phyloP scores from a whole-genome alignment of 805 yeast species.

The Ogataea haglerorum region DNA sequence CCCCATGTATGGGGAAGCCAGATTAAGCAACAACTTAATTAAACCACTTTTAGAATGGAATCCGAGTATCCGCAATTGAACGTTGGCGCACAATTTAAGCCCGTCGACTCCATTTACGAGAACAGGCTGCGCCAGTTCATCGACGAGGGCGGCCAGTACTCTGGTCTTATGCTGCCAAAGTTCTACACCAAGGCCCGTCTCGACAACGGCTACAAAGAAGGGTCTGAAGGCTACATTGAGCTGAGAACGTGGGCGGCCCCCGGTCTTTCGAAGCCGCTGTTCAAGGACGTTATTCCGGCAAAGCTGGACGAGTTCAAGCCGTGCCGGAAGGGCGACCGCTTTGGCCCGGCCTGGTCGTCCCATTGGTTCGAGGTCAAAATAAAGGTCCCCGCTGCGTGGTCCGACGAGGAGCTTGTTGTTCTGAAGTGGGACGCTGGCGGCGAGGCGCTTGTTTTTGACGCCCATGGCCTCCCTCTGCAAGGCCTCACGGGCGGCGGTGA shows the following conservation, averaged over 20 bases:
- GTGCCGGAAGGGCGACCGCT: conserved; percentile 67
- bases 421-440: conserved; percentile 83
- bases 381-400: conserved; percentile 62
- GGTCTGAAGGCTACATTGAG: conserved; percentile 43
- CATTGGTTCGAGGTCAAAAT: conserved; percentile 83
- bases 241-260: conserved; percentile 74
- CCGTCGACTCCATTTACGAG: conserved; percentile 70
- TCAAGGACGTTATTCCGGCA: conserved; percentile 51
- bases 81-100: conserved; percentile 64
- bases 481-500: conserved; percentile 88
- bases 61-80: conserved; percentile 39
- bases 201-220: conserved; percentile 34
- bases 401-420: conserved; percentile 49
- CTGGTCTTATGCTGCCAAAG: conserved; percentile 69
- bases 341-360: conserved; percentile 97
- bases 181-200: conserved; percentile 65
- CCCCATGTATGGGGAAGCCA: conserved; percentile 1
- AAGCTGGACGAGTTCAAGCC: conserved; percentile 47
- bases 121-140: conserved; percentile 73
- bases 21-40: conserved; percentile 3
- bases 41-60: conserved; percentile 1
- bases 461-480: conserved; percentile 65
- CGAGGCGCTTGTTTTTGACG: conserved; percentile 78
- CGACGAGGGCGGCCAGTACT: conserved; percentile 70
- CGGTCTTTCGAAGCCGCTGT: conserved; percentile 60